Conservation (phyloP, 352 stramenopile species). For the Thraustochytrium sp. region DNA sequence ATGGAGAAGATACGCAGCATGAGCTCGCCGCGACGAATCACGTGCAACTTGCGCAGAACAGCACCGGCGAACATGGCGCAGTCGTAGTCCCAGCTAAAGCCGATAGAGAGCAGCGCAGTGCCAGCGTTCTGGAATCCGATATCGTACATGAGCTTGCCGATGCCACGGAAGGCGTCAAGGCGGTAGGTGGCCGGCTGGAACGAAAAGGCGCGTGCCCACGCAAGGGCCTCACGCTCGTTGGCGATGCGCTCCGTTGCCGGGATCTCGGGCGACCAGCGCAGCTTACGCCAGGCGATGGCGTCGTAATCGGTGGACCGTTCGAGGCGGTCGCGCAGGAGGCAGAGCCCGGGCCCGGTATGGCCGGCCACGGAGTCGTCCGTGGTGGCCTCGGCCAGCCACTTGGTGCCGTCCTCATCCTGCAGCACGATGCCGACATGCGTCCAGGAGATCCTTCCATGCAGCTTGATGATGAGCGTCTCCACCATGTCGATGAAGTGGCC, state of each 20-base stretch:
- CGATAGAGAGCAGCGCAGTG: neutral
- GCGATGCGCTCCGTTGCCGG: neutral
- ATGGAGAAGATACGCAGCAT: slow-evolving; percentile 25
- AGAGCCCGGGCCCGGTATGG: neutral
- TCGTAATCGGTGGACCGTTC: neutral
- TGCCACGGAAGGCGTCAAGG: slow-evolving; percentile 6
- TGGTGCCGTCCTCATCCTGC: neutral
- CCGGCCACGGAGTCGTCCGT: neutral
- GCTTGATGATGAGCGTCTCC: neutral
- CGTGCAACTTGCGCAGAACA: neutral
- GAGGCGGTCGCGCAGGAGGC: neutral
- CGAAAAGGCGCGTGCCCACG: neutral
- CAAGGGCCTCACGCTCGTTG: neutral
- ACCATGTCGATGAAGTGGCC: slow-evolving; percentile 14
- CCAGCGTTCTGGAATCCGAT: neutral
- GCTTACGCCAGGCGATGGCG: neutral
- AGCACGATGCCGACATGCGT: slow-evolving; percentile 26
- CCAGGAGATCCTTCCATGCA: slow-evolving; percentile 10
- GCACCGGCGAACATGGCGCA: slow-evolving; percentile 4
- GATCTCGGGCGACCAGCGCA: neutral
- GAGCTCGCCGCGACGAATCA: neutral
- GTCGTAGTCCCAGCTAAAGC: slow-evolving; percentile 16
- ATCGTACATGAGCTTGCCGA: slow-evolving; percentile 10
- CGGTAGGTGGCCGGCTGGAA: neutral
- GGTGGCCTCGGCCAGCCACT: slow-evolving; percentile 4